These are phyloP conservation scores for Arbutus unedo DNA, from an alignment of 148 eudicot species.

Conservation along the genomic window DNA sequence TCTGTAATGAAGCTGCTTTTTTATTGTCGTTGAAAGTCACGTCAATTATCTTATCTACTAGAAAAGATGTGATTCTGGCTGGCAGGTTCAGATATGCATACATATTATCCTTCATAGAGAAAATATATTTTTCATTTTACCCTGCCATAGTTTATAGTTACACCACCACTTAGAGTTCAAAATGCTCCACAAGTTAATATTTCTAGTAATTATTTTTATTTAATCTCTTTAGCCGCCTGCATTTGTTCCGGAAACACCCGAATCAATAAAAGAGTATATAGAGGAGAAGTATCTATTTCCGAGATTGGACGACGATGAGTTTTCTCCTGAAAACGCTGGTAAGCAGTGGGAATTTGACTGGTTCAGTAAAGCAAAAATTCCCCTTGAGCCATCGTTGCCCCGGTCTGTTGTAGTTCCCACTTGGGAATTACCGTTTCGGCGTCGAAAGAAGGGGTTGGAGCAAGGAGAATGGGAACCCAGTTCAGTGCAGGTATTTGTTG, in stretches of 20 bases:
- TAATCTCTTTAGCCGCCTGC: constrained; percentile 76
- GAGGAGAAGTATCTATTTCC: constrained; percentile 80
- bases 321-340: constrained; percentile 82
- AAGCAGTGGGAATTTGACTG: constrained; percentile 95
- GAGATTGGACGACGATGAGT: constrained; percentile 78
- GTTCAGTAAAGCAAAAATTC: constrained; percentile 74
- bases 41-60: constrained; percentile 1
- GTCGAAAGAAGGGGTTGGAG: constrained; percentile 33
- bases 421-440: constrained; percentile 95
- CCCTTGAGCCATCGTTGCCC: constrained; percentile 72
- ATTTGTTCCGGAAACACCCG: constrained; percentile 74
- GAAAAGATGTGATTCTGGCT: neutral
- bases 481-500: constrained; percentile 64
- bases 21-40: neutral
- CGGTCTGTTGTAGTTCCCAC: constrained; percentile 68
- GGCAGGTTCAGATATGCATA: neutral
- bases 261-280: constrained; percentile 62
- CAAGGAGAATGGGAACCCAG: constrained; percentile 71
- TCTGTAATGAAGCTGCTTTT: neutral
- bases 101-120: neutral
- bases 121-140: neutral
- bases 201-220: constrained; percentile 8
- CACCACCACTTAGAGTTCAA: no score
- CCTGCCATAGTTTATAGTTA: neutral
- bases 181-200: neutral